Evolutionary conservation across 331 rosid genomes (phyloP), one percentile per base, ranked within the genome.

Genomic region (Quercus phellos): DNA sequence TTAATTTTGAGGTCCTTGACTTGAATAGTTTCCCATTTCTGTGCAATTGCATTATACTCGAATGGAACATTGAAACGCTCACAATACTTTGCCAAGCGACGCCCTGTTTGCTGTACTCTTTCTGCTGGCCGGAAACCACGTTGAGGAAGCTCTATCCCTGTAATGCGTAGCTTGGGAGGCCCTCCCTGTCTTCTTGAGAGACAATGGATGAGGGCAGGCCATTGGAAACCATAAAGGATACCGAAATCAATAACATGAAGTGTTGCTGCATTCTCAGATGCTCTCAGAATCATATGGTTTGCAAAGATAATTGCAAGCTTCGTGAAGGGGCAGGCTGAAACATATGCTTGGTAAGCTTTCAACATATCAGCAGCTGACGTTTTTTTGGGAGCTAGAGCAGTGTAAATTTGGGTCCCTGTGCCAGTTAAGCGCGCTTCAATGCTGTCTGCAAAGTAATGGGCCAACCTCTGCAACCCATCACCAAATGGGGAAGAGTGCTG

Each of bases 61-160:
- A 66, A 66, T 5, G 71, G 71, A 35, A 66, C 24, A 2, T 46
- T 46, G 7, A 34, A 66, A 46, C 71, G 71, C 71, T 66, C 71
- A 66, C 71, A 66, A n/a, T 34, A 34, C 16, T 34, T 34, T 18
- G 75, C 83, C 75, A 81, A 84, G 32, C 83, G 83, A 69, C 60
- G 42, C 51, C 85, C 88, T 27, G 88, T 81, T 75, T 78, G 81
- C 63, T 83, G 78, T 30, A 86, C 84, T 22, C 80, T 74, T 54
- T 88, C 88, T 5, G 74, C 78, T 0, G 90, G 93, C 55, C 88
- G 82, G 72, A 91, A 85, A 43, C 92, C 91, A 3, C 75, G 77
- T 68, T 70, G 90, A n/a, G 92, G 96, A 54, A 77, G 51, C 72
- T 90, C 94, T 72, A 91, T 85, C n/a, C 97, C 94, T 0, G 97